Percentiles rank a stretch among this genome's conserved stretches.
These are phyloP conservation scores for Phytophthora sp. DNA, from an alignment of 352 stramenopile species.

Conservation along the genomic window DNA sequence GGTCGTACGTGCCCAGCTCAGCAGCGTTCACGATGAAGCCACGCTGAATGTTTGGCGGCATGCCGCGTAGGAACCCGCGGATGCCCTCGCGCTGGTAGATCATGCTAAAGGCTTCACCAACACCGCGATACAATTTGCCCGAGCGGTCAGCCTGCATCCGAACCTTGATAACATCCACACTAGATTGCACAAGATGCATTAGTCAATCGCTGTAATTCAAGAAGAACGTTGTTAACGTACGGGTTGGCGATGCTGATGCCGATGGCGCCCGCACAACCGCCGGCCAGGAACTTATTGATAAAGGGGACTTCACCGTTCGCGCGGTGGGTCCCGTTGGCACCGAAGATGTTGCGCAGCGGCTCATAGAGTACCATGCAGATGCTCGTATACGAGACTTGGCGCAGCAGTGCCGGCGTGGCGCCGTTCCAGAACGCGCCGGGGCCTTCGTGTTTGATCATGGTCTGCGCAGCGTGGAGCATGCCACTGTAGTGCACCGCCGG, in stretches of 20 bases:
- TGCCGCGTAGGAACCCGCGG: conserved; percentile 77
- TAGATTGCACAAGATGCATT: conserved; percentile 30
- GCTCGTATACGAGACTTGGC: conserved; percentile 89
- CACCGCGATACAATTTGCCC: conserved; percentile 70
- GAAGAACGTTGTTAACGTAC: conserved; percentile 45
- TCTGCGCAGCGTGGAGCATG: conserved; percentile 74
- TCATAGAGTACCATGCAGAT: conserved; percentile 89
- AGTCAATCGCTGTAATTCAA: neutral
- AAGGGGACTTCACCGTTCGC: conserved; percentile 68
- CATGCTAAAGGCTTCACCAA: conserved; percentile 68
- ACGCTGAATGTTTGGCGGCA: conserved; percentile 86
- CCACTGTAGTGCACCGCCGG: conserved; percentile 68
- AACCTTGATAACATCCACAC: conserved; percentile 90
- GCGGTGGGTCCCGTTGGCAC: conserved; percentile 44
- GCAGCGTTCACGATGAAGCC: conserved; percentile 88
- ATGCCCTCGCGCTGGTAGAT: conserved; percentile 81
- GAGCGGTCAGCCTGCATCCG: conserved; percentile 84
- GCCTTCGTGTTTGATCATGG: conserved; percentile 76
- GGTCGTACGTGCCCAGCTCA: conserved; percentile 87
- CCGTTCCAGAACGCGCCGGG: conserved; percentile 76
- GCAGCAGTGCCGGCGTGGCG: conserved; percentile 73
- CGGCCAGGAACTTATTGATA: conserved; percentile 81
- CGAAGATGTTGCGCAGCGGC: conserved; percentile 78
- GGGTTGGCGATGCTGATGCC: conserved; percentile 86
- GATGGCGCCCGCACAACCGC: conserved; percentile 78